A percentile compares a stretch with the other conserved stretches of the same genome.
These are phyloP conservation scores for Syzygium aromaticum DNA, from an alignment of 345 rosid species.

Conservation along the genomic window DNA sequence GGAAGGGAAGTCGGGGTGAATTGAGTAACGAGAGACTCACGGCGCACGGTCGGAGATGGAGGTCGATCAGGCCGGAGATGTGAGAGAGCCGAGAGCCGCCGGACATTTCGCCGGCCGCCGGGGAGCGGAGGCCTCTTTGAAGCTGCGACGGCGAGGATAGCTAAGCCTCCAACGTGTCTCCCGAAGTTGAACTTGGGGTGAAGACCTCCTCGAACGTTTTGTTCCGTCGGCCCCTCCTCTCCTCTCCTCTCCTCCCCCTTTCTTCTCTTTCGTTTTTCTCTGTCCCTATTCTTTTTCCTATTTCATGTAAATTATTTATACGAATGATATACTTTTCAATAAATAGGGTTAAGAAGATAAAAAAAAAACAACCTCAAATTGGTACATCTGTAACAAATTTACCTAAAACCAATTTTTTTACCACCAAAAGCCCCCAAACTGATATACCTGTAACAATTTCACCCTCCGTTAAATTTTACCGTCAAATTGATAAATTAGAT, in stretches of 20 bases:
- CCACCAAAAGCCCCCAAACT: rapidly evolving
- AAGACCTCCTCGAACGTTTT: neutral
- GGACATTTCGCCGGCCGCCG: conserved; percentile 17
- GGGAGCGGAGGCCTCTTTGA: neutral
- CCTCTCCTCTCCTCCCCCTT: neutral
- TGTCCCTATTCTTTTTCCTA: neutral
- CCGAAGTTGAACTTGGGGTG: neutral
- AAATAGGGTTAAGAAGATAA: too few relatives aligned
- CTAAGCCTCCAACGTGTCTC: neutral
- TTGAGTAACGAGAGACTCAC: conserved; percentile 12
- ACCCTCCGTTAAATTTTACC: too few relatives aligned
- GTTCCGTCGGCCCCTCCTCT: neutral
- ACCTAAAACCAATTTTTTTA: too few relatives aligned
- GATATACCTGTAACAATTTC: too few relatives aligned
- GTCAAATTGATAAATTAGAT: too few relatives aligned
- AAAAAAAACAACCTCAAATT: too few relatives aligned
- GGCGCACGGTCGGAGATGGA: conserved; percentile 19
- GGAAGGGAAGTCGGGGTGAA: neutral
- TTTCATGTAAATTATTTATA: neutral
- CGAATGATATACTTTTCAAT: neutral
- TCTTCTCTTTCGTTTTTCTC: neutral
- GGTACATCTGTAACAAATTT: too few relatives aligned
- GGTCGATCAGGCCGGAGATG: conserved; percentile 36
- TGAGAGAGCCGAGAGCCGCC: conserved; percentile 10
- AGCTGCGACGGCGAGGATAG: neutral